Evolutionary conservation across 1,139 yeast genomes (phyloP), one percentile per base, ranked within the genome.

Genomic region (Kodamaea derodonti): DNA sequence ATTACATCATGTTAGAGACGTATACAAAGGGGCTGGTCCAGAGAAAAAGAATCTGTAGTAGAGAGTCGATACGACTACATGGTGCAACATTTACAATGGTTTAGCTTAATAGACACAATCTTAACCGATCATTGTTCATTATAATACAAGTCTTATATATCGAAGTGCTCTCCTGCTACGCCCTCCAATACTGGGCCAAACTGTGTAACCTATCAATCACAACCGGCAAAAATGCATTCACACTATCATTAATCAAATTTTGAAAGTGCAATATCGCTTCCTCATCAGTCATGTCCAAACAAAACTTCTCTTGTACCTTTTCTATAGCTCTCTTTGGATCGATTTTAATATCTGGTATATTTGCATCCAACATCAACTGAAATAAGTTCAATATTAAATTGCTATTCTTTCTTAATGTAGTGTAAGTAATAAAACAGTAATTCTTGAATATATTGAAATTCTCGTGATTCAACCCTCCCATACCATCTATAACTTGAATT

Each of bases 141-240:
- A n/a, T n/a, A n/a, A n/a, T n/a, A n/a, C n/a, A n/a, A n/a, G n/a
- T n/a, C n/a, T n/a, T n/a, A n/a, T n/a, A n/a, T n/a, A n/a, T n/a
- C n/a, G n/a, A n/a, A n/a, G n/a, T n/a, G n/a, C n/a, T n/a, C n/a
- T n/a, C n/a, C n/a, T n/a, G n/a, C n/a, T 30, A 90, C 0, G 97
- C 90, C 42, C 97, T 64, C 98, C 98, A 92, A 54, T 94, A 94
- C 55, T 94, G 98, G 0, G 98, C 97, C 56, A 94, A 72, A 62
- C 90, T 87, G 58, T 94, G 99, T 36, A 94, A 65, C 45, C 97
- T 75, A 54, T 94, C 99, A 40, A 94, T 92, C 10, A 94, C 95
- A 52, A 90, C 90, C 0, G 98, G 98, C 43, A 90, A 61, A 38
- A 92, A 76, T 0, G 98, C 98, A 54, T 78, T 85, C 12, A 92